Evolutionary conservation across 1,284 basidiomycete genomes (phyloP).

Genomic region (Naganishia sp.): DNA sequence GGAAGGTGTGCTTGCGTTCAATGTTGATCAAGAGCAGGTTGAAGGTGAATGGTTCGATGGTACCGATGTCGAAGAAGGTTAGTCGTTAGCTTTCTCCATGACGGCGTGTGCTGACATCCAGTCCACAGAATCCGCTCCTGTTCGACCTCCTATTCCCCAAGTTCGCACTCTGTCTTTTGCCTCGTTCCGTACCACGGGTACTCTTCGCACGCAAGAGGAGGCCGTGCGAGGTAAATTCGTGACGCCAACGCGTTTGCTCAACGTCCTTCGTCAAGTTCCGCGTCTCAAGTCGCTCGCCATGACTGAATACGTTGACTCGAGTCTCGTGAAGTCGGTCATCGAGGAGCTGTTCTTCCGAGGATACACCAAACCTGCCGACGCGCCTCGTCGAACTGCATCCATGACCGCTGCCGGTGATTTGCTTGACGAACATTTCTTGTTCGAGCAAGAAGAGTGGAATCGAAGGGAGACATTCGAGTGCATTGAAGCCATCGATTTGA

Average conservation of each 20-base stretch:
- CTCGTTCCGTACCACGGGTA: slow-evolving; percentile 90
- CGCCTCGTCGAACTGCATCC: slow-evolving; percentile 37
- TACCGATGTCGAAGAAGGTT: slow-evolving; percentile 3
- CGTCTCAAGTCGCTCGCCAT: slow-evolving; percentile 79
- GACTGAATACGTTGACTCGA: slow-evolving; percentile 96
- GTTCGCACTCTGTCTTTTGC: slow-evolving; percentile 83
- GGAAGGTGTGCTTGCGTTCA: slow-evolving; percentile 3
- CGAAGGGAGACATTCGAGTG: slow-evolving; percentile 56
- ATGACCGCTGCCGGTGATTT: slow-evolving; percentile 50
- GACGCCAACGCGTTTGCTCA: slow-evolving; percentile 79
- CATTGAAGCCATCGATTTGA: slow-evolving; percentile 86
- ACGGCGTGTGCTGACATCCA: background rate
- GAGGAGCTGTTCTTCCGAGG: slow-evolving; percentile 85
- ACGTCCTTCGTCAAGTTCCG: slow-evolving; percentile 80
- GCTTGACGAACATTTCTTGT: slow-evolving; percentile 61
- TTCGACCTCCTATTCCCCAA: slow-evolving; percentile 64
- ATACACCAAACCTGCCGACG: slow-evolving; percentile 42
- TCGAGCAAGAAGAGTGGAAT: slow-evolving; percentile 60
- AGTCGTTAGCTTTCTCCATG: background rate
- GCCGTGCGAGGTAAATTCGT: slow-evolving; percentile 88
- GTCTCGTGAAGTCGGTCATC: slow-evolving; percentile 74
- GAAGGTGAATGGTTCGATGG: slow-evolving; percentile 30
- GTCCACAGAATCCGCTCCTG: background rate
- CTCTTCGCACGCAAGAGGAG: slow-evolving; percentile 87
- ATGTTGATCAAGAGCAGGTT: slow-evolving; percentile 23